Base-by-base conservation (phyloP, 176 grass and related monocot species). In the Aegilops sharonensis region DNA sequence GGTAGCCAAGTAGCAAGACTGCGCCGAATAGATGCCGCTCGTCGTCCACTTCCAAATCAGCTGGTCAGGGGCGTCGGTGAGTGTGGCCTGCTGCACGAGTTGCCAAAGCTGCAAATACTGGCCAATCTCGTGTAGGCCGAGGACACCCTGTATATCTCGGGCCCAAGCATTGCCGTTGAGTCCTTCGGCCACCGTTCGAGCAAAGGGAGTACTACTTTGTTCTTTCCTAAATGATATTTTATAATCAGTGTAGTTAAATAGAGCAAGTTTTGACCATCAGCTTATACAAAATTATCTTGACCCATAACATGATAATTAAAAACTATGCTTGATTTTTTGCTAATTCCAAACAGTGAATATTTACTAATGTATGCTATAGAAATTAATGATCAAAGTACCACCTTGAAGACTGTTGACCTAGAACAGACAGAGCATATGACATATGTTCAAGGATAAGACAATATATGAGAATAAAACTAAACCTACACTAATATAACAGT, bases 401-500 rank as follows among this genome's bases (percentile, higher is more conserved):
- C 32, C 54, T 42, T 4, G 4, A 61, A 80, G 11, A 45, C 5
- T 13, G 14, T 30, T 25, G n/a, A 40, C 5, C 66, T 69, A 69
- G 48, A 52, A 52, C 47, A 68, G 35, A 69, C 8, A 29, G 9
- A 77, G 29, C 13, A 40, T 23, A 78, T 21, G 75, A 60, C 63
- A 52, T 2, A n/a, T 36, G 42, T 15, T 23, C 14, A 72, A 36
- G 21, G 18, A 21, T 82, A 82, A 45, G 43, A 82, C 30, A 70
- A 68, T 68, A 72, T 35, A 74, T 64, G 21, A 21, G 52, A 79
- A 80, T 52, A 71, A 70, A 84, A 42, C 7, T 79, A 39, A 40
- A 78, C 64, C 35, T 56, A 65, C 32, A 77, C 61, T 67, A 48
- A 75, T 34, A 81, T 30, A 61, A 63, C 36, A 77, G n/a, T 35